Percentiles rank a stretch among this genome's conserved stretches.
Evolutionary conservation across 2,329 filamentous ascomycete genomes (phyloP).

Genomic region (Daldinia eschscholtzii): DNA sequence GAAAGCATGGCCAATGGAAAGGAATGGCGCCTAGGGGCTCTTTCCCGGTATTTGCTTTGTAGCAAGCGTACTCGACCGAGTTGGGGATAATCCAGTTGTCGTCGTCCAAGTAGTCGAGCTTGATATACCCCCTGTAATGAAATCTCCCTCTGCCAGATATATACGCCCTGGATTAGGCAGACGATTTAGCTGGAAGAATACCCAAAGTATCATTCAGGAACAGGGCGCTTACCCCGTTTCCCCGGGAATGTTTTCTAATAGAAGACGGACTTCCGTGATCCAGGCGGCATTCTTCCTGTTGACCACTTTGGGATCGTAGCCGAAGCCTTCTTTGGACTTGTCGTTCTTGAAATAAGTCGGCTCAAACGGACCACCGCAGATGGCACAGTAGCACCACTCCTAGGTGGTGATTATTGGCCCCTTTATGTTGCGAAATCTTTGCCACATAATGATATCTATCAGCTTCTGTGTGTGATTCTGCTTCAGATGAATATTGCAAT

Average conservation of each 20-base stretch:
- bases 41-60: background rate
- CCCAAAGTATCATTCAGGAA: background rate
- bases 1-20: slow-evolving; percentile 24
- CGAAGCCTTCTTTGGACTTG: background rate
- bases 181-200: slow-evolving; percentile 4
- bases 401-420: background rate
- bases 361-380: slow-evolving; percentile 20
- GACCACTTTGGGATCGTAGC: slow-evolving; percentile 6
- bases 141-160: slow-evolving; percentile 11
- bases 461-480: background rate
- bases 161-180: slow-evolving; percentile 2
- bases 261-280: slow-evolving; percentile 3
- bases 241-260: background rate
- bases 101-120: slow-evolving; percentile 5
- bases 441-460: background rate
- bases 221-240: background rate
- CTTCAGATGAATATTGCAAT: background rate
- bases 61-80: slow-evolving; percentile 8
- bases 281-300: background rate
- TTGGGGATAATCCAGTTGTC: slow-evolving; percentile 2
- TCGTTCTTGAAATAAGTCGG: background rate
- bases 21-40: slow-evolving; percentile 5
- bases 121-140: background rate
- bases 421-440: background rate
- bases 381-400: slow-evolving; percentile 24